These are phyloP conservation scores for Eremochloa ophiuroides DNA, from an alignment of 176 grass and related monocot species.

Conservation along the genomic window DNA sequence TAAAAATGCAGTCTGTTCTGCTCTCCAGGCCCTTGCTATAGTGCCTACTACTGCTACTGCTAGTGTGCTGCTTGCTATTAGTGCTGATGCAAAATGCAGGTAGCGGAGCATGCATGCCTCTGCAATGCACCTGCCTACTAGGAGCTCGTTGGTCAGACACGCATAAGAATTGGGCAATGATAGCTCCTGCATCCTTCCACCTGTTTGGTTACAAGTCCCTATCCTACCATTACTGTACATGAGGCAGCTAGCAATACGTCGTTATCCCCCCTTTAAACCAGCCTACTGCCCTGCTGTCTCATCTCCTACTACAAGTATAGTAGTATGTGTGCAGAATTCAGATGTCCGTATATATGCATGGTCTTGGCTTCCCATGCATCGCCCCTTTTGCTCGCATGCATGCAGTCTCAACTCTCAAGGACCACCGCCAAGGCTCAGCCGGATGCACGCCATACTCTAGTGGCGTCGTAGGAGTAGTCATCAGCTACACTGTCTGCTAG, in stretches of 20 bases:
- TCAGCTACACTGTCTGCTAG: not conserved
- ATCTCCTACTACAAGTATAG: not conserved
- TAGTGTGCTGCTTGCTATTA: not conserved
- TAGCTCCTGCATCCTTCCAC: not conserved
- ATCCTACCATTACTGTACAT: not conserved
- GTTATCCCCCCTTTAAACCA: constrained; percentile 4
- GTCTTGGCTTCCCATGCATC: not conserved
- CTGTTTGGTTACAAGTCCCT: not conserved
- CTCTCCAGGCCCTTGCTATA: too few species aligned
- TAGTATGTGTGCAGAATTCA: not conserved
- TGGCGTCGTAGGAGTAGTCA: not conserved
- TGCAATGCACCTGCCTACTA: not conserved
- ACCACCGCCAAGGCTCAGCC: not conserved
- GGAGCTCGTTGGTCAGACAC: not conserved
- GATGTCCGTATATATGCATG: not conserved
- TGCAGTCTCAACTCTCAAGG: not conserved
- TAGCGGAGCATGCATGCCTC: not conserved
- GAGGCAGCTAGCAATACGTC: constrained; percentile 4
- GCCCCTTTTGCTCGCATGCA: too few species aligned
- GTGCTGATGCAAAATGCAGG: not conserved
- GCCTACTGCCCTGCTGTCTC: not conserved
- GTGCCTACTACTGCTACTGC: too few species aligned
- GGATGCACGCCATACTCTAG: not conserved
- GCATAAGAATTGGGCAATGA: not conserved
- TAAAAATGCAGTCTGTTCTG: too few species aligned